Conservation (phyloP, 1,139 yeast genomes). For the Candida labiduridarum region DNA sequence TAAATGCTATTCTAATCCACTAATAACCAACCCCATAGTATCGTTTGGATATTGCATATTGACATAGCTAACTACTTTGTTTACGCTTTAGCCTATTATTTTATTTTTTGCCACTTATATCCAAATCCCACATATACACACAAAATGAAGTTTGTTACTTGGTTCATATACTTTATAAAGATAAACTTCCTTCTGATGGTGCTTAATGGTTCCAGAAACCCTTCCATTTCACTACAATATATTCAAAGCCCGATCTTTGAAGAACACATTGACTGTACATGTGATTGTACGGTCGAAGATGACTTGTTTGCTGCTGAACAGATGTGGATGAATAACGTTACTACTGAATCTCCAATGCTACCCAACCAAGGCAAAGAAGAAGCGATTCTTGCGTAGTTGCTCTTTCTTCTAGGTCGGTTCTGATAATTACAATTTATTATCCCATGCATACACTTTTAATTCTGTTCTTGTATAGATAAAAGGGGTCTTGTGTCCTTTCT, state of each 20-base stretch:
- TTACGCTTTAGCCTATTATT: not conserved
- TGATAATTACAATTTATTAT: no score
- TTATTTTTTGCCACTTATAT: not conserved
- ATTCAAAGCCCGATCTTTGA: slow-evolving; percentile 43
- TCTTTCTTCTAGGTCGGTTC: no score
- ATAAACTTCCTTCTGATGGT: slow-evolving; percentile 40
- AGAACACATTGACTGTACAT: slow-evolving; percentile 2
- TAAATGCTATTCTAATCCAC: not conserved
- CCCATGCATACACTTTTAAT: no score
- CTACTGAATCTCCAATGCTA: slow-evolving; percentile 26
- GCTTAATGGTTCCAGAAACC: slow-evolving; percentile 38
- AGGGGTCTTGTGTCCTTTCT: not conserved
- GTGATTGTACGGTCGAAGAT: not conserved
- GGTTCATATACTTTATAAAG: slow-evolving; percentile 40
- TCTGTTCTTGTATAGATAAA: no score
- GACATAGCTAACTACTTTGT: no score
- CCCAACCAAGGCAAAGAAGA: not conserved
- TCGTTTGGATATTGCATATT: no score
- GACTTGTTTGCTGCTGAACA: slow-evolving; percentile 11
- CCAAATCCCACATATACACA: not conserved
- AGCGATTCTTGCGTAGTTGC: not conserved
- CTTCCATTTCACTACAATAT: slow-evolving; percentile 33
- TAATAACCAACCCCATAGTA: no score
- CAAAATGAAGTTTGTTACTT: slow-evolving; percentile 35
- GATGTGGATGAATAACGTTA: slow-evolving; percentile 26